Base-by-base conservation (phyloP, 805 yeast genomes). In the Cyberlindnera americana region DNA sequence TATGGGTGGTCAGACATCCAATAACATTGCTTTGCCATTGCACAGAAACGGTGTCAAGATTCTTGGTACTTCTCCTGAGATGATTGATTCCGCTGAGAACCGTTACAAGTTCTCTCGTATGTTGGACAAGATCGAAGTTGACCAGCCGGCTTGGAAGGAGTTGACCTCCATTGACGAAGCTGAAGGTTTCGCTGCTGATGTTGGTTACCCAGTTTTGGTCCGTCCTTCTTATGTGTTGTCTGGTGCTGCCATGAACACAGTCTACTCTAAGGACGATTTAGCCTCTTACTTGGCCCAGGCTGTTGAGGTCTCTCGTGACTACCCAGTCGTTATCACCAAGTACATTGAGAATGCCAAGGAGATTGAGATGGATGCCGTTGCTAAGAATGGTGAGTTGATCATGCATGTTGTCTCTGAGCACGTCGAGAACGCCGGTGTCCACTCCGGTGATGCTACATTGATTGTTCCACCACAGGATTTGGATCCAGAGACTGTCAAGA, bases 161-260 rank as follows among this genome's bases (percentile, higher is more conserved):
- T 77, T 91, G 54, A 81, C 95, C 24, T 83, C 95, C 28, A 67
- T 90, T 32, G 81, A 69, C 29, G 96, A 83, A 47, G 99, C 99
- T 44, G 83, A 83, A 61, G 65, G 60, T 14, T 91, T 91, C 65
- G 97, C 98, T 35, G 70, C 77, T 38, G 72, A 75, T 49, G 98
- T 91, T 39, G 87, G 90, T 19, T 91, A 81, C 75, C 99, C 99
- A 36, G 99, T 91, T 11, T 77, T 91, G 53, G 96, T 91, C 44
- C 87, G 99, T 70, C 99, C 99, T 36, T 90, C 98, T 2, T 91
- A 91, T 59, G 99, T 91, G 36, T 74, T 91, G 49, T 86, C 96
- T 41, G 99, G 99, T 69, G 98, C 99, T 47, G 98, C 99, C 43
- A 93, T 91, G 99, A 83, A 93, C 47, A 96, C 89, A 31, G 90